Percentiles rank a stretch among this genome's conserved stretches.
Conservation (phyloP, 768 basidiomycete genomes). For the Gloeopeniophorella convolvens region DNA sequence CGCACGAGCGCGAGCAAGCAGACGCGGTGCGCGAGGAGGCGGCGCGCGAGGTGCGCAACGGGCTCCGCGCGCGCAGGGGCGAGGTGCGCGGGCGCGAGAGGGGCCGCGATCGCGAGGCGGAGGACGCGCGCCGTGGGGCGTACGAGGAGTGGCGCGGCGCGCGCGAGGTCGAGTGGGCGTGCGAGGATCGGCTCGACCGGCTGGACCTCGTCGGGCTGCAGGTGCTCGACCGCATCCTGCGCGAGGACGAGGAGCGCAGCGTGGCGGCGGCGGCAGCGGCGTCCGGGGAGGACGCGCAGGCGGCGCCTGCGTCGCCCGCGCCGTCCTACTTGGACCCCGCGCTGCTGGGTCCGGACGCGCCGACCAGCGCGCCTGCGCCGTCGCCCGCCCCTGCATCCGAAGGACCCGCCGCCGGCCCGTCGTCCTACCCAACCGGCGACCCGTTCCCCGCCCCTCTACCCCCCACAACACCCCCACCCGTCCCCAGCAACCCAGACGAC, state of each 20-base stretch:
- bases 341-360: too few relatives aligned
- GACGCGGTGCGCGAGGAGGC: neutral
- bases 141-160: conserved; percentile 1
- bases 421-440: too few relatives aligned
- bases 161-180: conserved; percentile 2
- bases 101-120: conserved; percentile 22
- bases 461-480: neutral
- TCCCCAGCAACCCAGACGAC: neutral
- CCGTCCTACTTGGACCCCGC: too few relatives aligned
- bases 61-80: neutral
- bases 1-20: neutral
- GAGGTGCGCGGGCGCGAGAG: neutral
- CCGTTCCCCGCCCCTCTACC: neutral
- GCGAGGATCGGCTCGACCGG: conserved; percentile 32
- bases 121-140: conserved; percentile 4
- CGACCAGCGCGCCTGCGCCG: too few relatives aligned
- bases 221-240: conserved; percentile 22
- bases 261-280: conserved; percentile 24
- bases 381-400: too few relatives aligned
- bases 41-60: neutral
- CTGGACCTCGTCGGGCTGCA: conserved; percentile 31
- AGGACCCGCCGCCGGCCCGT: too few relatives aligned
- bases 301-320: conserved; percentile 21
- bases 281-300: conserved; percentile 27
- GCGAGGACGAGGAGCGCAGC: conserved; percentile 24